Conservation (phyloP, 306 rosid species). For the Pueraria montana region DNA sequence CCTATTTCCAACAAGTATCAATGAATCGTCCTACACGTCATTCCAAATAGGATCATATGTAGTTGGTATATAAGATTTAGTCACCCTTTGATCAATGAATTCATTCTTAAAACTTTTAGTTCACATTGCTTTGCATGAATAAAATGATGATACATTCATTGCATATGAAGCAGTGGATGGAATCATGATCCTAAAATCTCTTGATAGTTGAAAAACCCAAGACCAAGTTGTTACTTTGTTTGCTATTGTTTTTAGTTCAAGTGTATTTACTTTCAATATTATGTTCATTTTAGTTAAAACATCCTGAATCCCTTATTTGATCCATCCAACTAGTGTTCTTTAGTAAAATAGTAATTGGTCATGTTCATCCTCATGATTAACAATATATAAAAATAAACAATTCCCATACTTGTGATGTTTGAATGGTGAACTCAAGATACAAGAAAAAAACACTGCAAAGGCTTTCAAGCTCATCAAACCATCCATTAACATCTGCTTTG, state of each 20-base stretch:
- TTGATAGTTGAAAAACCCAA: neutral
- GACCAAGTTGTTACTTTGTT: neutral
- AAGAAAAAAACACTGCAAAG: too few relatives aligned
- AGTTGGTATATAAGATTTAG: too few relatives aligned
- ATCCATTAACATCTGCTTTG: too few relatives aligned
- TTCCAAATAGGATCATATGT: too few relatives aligned
- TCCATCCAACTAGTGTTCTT: neutral
- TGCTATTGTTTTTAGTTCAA: neutral
- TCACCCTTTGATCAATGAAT: too few relatives aligned
- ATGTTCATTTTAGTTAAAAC: neutral
- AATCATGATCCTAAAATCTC: neutral
- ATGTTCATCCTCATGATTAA: neutral
- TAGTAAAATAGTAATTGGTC: neutral
- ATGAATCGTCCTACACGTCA: too few relatives aligned
- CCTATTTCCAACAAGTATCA: too few relatives aligned
- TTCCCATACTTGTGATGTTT: conserved; percentile 8
- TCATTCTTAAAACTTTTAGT: too few relatives aligned
- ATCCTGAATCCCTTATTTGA: neutral
- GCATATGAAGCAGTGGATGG: neutral
- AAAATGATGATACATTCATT: too few relatives aligned
- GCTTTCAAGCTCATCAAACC: too few relatives aligned
- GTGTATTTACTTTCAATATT: neutral
- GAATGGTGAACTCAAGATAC: neutral
- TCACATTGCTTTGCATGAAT: too few relatives aligned
- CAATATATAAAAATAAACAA: neutral